These are phyloP conservation scores for Globisporangium cystogenes DNA, from an alignment of 352 stramenopile genomes.

Conservation along the genomic window DNA sequence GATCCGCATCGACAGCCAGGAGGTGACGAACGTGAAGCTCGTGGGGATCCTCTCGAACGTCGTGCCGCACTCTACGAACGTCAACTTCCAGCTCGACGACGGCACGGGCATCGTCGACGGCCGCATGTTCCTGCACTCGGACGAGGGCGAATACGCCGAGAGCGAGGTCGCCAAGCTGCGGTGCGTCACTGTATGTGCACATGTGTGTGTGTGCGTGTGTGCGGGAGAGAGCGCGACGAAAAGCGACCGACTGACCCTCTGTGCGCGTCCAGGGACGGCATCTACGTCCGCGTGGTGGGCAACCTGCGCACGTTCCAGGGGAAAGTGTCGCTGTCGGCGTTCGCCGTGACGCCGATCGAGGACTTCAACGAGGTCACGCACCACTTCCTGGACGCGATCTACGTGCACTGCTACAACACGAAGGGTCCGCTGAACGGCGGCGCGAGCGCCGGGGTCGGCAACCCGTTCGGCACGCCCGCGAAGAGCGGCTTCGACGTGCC, in stretches of 20 bases:
- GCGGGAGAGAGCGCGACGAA: neutral
- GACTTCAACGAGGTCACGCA: slow-evolving; percentile 95
- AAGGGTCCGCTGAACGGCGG: slow-evolving; percentile 41
- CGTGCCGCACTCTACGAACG: slow-evolving; percentile 84
- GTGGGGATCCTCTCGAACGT: slow-evolving; percentile 80
- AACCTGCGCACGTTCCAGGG: slow-evolving; percentile 90
- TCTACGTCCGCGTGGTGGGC: slow-evolving; percentile 90
- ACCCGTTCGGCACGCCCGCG: slow-evolving; percentile 26
- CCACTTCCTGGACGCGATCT: slow-evolving; percentile 94
- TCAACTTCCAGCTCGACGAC: slow-evolving; percentile 94
- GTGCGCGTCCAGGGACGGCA: slow-evolving; percentile 41
- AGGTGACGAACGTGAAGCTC: slow-evolving; percentile 87
- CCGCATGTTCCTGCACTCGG: slow-evolving; percentile 89
- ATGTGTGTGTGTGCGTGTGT: neutral
- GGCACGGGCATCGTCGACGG: slow-evolving; percentile 89
- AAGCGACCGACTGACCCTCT: neutral
- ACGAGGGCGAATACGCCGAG: slow-evolving; percentile 75
- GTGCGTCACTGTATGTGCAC: slow-evolving; percentile 14
- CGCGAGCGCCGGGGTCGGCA: slow-evolving; percentile 5
- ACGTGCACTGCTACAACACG: slow-evolving; percentile 86
- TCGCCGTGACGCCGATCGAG: slow-evolving; percentile 77
- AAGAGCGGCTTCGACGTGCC: slow-evolving; percentile 25
- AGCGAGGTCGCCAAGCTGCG: slow-evolving; percentile 45
- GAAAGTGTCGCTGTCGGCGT: slow-evolving; percentile 84
- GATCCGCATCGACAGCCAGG: slow-evolving; percentile 84